phyloP scores from a whole-genome alignment of 2,329 filamentous ascomycete species.

The Alternaria consortialis region DNA sequence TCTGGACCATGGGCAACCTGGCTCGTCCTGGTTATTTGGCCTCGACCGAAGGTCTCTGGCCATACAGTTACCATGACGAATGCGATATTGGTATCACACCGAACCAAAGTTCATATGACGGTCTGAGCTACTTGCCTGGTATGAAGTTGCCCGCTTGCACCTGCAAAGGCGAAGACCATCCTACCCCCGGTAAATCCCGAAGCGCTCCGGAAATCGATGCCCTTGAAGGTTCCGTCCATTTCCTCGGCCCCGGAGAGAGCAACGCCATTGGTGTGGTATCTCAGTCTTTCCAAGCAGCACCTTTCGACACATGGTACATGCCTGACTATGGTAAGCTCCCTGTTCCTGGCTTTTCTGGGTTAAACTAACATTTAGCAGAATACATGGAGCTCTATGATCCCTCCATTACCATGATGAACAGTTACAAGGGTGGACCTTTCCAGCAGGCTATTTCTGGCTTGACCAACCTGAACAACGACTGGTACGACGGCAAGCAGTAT shows the following conservation, averaged over 20 bases:
- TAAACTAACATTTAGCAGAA: slow-evolving; percentile 53
- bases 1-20: slow-evolving; percentile 79
- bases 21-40: slow-evolving; percentile 73
- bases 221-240: slow-evolving; percentile 70
- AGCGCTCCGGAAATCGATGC: slow-evolving; percentile 77
- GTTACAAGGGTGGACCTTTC: slow-evolving; percentile 63
- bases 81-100: slow-evolving; percentile 76
- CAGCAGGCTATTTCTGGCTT: slow-evolving; percentile 65
- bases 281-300: slow-evolving; percentile 72
- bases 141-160: slow-evolving; percentile 76
- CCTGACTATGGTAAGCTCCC: slow-evolving; percentile 59
- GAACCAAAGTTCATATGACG: slow-evolving; percentile 74
- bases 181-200: slow-evolving; percentile 69
- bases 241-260: slow-evolving; percentile 59
- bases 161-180: slow-evolving; percentile 71
- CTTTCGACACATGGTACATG: slow-evolving; percentile 75
- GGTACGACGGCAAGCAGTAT: slow-evolving; percentile 64
- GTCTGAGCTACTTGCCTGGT: slow-evolving; percentile 72
- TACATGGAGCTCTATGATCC: slow-evolving; percentile 72
- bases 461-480: slow-evolving; percentile 65
- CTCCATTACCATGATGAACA: slow-evolving; percentile 61
- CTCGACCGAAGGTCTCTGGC: slow-evolving; percentile 77
- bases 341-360: not conserved
- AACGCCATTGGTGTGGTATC: slow-evolving; percentile 69
- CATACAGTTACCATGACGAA: slow-evolving; percentile 73